Evolutionary conservation across 139 green algal genomes (phyloP).

Genomic region (Coelastrella sp.): DNA sequence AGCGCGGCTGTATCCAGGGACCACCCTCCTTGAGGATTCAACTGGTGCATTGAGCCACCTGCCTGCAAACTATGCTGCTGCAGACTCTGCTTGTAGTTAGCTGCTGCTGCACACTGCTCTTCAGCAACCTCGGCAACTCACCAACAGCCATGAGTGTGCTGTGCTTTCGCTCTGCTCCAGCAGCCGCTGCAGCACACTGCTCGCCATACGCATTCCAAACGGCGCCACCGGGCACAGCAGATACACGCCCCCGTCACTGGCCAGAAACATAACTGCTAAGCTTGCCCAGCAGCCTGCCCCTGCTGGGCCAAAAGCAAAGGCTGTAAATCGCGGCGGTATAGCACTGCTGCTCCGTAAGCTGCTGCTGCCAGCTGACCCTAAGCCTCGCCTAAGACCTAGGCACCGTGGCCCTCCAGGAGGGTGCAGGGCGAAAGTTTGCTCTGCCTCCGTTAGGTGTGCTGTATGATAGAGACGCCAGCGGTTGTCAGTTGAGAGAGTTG

Average conservation of each 20-base stretch:
- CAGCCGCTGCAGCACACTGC: too few relatives aligned
- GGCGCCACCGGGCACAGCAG: constrained; percentile 50
- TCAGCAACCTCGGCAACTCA: background rate
- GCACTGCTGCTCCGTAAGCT: background rate
- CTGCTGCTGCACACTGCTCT: background rate
- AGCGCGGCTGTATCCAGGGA: too few relatives aligned
- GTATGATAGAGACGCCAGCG: constrained; percentile 47
- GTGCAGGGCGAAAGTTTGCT: constrained; percentile 43
- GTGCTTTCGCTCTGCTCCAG: constrained; percentile 3
- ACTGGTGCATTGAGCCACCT: too few relatives aligned
- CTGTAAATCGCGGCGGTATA: background rate
- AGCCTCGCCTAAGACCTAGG: background rate
- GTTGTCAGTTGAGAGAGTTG: constrained; percentile 39
- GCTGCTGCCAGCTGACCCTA: background rate
- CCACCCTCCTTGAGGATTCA: too few relatives aligned
- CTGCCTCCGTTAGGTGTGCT: constrained; percentile 13
- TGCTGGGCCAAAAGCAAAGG: constrained; percentile 36
- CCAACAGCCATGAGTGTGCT: constrained; percentile 40
- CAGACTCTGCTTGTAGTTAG: too few relatives aligned
- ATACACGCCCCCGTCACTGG: constrained; percentile 40
- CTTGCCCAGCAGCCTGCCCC: constrained; percentile 25
- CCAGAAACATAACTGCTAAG: constrained; percentile 44
- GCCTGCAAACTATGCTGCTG: too few relatives aligned
- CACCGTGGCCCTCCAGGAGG: background rate
- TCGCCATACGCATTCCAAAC: too few relatives aligned